phyloP scores from a whole-genome alignment of 129 eudicot genomes.

The Centrapalus pauciflorus region DNA sequence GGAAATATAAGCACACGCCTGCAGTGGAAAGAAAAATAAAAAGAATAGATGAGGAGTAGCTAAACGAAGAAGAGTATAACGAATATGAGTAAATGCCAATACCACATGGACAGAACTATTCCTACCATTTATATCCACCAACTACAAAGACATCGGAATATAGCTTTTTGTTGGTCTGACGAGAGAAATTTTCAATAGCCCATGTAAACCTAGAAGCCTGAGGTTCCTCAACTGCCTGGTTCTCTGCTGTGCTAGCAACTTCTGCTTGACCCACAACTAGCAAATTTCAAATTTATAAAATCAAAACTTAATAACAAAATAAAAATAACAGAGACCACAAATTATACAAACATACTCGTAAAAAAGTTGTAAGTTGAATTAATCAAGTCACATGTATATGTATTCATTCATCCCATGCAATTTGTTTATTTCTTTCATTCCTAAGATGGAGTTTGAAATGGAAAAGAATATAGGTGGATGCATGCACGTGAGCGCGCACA shows the following conservation, averaged over 20 bases:
- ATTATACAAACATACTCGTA: neutral
- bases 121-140: constrained; percentile 88
- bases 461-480: neutral
- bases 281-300: neutral
- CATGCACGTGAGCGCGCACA: constrained; percentile 9
- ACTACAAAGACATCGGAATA: constrained; percentile 77
- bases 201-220: constrained; percentile 79
- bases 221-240: constrained; percentile 80
- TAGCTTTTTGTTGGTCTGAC: constrained; percentile 63
- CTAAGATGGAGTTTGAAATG: neutral
- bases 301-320: constrained; percentile 13
- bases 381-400: neutral
- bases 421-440: neutral
- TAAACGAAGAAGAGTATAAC: neutral
- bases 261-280: constrained; percentile 52
- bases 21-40: constrained; percentile 25
- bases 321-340: neutral
- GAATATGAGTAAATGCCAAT: neutral
- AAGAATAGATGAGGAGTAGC: neutral
- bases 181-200: constrained; percentile 74
- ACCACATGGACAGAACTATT: neutral
- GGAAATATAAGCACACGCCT: constrained; percentile 97
- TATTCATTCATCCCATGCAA: neutral
- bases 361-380: neutral
- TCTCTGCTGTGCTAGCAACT: constrained; percentile 51